Conservation (phyloP, 2,329 filamentous ascomycete genomes). For the Fonsecaea monophora region DNA sequence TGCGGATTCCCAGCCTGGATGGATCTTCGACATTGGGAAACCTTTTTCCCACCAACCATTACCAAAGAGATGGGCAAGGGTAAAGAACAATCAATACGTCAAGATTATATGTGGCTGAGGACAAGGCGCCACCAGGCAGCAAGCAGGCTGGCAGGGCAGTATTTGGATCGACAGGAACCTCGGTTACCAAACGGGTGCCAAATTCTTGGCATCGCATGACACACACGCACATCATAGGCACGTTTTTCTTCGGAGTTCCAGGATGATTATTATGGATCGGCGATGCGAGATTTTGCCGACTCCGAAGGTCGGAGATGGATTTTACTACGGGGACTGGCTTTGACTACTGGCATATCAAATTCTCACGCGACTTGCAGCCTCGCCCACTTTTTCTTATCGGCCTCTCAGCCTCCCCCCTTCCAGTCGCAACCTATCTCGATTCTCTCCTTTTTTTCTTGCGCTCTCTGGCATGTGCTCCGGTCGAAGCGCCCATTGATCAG, state of each 20-base stretch:
- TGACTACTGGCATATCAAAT: no score
- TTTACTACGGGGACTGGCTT: background rate
- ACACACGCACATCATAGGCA: background rate
- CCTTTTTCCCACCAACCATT: background rate
- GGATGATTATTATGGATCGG: background rate
- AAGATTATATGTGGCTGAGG: background rate
- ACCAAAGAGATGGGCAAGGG: background rate
- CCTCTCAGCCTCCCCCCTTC: background rate
- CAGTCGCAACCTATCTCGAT: constrained; percentile 1
- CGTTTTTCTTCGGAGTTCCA: background rate
- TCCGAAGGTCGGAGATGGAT: constrained; percentile 1
- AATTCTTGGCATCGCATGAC: background rate
- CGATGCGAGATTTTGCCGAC: constrained; percentile 15
- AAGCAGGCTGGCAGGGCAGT: background rate
- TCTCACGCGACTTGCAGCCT: constrained; percentile 6
- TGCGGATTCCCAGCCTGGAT: background rate
- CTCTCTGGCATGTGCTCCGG: background rate
- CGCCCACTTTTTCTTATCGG: constrained; percentile 15
- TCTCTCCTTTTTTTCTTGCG: background rate
- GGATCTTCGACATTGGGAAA: background rate
- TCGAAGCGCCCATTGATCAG: background rate
- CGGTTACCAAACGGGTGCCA: background rate
- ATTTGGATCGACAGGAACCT: background rate
- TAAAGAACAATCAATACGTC: background rate
- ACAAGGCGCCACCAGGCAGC: background rate